phyloP scores from a whole-genome alignment of 2,329 filamentous ascomycete genomes.

The Trichoderma sp. region DNA sequence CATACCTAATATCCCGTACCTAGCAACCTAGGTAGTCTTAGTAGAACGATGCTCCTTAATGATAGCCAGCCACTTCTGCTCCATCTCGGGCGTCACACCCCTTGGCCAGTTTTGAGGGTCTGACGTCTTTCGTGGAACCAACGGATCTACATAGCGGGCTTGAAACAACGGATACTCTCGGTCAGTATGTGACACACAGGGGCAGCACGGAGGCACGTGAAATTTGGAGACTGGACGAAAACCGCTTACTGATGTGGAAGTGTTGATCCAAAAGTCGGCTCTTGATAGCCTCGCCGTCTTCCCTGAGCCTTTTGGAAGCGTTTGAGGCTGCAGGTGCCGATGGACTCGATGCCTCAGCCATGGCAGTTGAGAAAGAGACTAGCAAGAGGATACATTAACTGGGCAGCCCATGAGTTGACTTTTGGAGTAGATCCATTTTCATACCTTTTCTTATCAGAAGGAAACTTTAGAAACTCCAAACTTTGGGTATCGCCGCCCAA shows the following conservation, averaged over 20 bases:
- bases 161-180: not conserved
- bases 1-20: not conserved
- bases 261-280: conserved; percentile 43
- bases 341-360: conserved; percentile 21
- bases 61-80: conserved; percentile 39
- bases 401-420: not conserved
- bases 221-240: not conserved
- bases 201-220: not conserved
- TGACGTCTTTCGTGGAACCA: conserved; percentile 38
- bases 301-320: conserved; percentile 40
- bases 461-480: not conserved
- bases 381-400: not conserved
- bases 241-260: conserved; percentile 46
- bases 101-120: conserved; percentile 37
- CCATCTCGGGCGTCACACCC: conserved; percentile 42
- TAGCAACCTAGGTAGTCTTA: not conserved
- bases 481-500: not conserved
- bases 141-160: conserved; percentile 48
- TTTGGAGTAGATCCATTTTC: not conserved
- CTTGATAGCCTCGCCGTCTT: conserved; percentile 43
- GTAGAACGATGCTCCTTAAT: conserved; percentile 25
- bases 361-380: conserved; percentile 5
- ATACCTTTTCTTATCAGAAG: not conserved
- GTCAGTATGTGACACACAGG: not conserved
- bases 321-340: conserved; percentile 26